Conservation (phyloP, 805 yeast species). For the Yarrowia phangngaensis region DNA sequence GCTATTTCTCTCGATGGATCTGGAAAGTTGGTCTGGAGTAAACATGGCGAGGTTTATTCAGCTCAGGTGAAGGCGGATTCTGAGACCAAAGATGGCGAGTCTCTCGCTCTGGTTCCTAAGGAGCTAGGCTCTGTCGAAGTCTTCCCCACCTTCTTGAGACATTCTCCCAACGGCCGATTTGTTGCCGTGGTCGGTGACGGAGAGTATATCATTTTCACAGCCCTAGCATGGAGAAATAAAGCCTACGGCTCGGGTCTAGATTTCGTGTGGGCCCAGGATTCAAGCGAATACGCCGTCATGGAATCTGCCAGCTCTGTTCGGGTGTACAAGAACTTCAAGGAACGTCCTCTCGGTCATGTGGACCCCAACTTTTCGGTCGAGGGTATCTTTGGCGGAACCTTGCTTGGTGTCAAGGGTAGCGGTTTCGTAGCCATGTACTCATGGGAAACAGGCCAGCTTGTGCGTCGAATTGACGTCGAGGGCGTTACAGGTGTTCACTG, state of each 20-base stretch:
- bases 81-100: conserved; percentile 80
- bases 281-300: conserved; percentile 79
- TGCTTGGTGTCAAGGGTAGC: conserved; percentile 71
- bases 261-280: conserved; percentile 92
- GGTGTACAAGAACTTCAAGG: conserved; percentile 80
- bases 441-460: conserved; percentile 84
- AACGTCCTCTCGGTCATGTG: conserved; percentile 58
- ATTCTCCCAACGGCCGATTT: conserved; percentile 96
- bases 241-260: conserved; percentile 85
- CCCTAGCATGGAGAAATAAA: conserved; percentile 97
- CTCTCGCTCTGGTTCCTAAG: conserved; percentile 70
- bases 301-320: conserved; percentile 63
- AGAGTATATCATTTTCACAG: conserved; percentile 91
- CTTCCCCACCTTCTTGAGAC: conserved; percentile 79
- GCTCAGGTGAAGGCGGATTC: conserved; percentile 69
- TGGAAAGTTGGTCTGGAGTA: conserved; percentile 88
- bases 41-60: conserved; percentile 83
- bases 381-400: conserved; percentile 82
- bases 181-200: conserved; percentile 98
- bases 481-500: conserved; percentile 76
- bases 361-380: conserved; percentile 59
- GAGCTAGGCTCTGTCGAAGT: conserved; percentile 94
- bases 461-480: conserved; percentile 82
- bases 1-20: conserved; percentile 86
- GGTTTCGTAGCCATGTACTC: conserved; percentile 86